Evolutionary conservation across 73 alveolate genomes (phyloP), one percentile per base, ranked within the genome.

Genomic region (Diophrys appendiculata): DNA sequence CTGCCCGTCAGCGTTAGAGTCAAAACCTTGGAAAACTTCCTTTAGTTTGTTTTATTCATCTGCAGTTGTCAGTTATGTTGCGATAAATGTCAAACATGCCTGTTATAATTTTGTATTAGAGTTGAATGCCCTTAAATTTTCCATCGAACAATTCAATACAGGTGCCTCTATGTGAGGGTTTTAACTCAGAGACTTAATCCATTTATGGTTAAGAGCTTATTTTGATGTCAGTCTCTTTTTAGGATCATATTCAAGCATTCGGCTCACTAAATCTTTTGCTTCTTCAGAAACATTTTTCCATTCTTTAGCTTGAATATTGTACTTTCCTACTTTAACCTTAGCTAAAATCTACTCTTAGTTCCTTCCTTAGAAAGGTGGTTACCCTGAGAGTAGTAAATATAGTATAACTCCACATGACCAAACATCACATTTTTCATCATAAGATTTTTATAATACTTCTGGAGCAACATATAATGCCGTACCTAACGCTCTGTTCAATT

Each of bases 321-420:
- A 72, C 54, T 80, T 79, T 5, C 97, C 97, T 5, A 35, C 33
- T 32, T 30, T 54, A 2, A 91, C 92, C 52, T 76, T 84, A 31
- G 68, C 72, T n/a, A 89, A 56, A n/a, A 91, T 87, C 31, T 72
- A 91, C 1, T 82, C 72, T 43, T 88, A 89, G 28, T 76, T 68
- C 31, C 77, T 76, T 0, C 96, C 98, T 11, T 91, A 87, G 78
- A 92, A 92, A 34, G 98, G 98, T 34, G 98, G 98, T 34, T 86
- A 78, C n/a, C 93, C 98, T 54, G 91, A 74, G 65, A 93, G 86
- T 55, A 93, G 70, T 25, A 93, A 77, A 73, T 68, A 93, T 75
- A 93, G 81, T 31, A 93, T 93, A 0, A 93, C 98, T 0, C 98
- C 98, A 80, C 93, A 88, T 52, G 92, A 77, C 97, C 95, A 92